Base-by-base conservation (phyloP, 306 rosid genomes). In the Ceratonia siliqua region DNA sequence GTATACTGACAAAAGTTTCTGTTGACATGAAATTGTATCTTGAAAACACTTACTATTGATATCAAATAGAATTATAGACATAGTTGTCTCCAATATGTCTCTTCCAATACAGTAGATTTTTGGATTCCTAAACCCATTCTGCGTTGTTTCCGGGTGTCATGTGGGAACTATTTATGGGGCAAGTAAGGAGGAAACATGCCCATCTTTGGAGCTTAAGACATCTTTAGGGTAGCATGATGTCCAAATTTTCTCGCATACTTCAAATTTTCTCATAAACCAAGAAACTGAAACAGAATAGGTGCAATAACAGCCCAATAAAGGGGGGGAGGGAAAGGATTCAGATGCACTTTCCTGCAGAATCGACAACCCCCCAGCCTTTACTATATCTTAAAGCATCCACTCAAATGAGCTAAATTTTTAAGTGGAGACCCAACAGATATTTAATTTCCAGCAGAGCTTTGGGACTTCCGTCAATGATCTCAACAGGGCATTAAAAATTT, bases 401-500 rank as follows among this genome's bases (percentile, higher is more conserved):
- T 62, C 18, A 62, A 20, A 36, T 62, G 36, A 9, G 8, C 24
- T 15, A 58, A 13, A 30, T 4, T 27, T 66, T 45, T 7, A 45
- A 15, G 17, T 14, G 57, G 13, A 58, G 12, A 5, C 42, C 57
- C 41, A 43, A 24, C 5, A 15, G 14, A 49, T 8, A 67, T 21
- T 12, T 41, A 41, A 64, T 41, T 15, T 7, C 33, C n/a, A 64
- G 30, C 55, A 39, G 55, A 42, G 79, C 50, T 62, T 42, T 9
- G 50, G 76, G 55, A 73, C 62, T 39, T 68, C 15, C 35, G 42
- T 68, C 33, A 61, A 78, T 38, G 55, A 62, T 70, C 54, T 65
- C 25, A 65, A 41, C 8, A 18, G 56, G 50, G 36, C 52, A 54
- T 28, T 17, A 14, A 56, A 43, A 62, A 73, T 58, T 27, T 24